phyloP scores from a whole-genome alignment of 2,329 filamentous ascomycete genomes.

The Trichoderma oligosporum region DNA sequence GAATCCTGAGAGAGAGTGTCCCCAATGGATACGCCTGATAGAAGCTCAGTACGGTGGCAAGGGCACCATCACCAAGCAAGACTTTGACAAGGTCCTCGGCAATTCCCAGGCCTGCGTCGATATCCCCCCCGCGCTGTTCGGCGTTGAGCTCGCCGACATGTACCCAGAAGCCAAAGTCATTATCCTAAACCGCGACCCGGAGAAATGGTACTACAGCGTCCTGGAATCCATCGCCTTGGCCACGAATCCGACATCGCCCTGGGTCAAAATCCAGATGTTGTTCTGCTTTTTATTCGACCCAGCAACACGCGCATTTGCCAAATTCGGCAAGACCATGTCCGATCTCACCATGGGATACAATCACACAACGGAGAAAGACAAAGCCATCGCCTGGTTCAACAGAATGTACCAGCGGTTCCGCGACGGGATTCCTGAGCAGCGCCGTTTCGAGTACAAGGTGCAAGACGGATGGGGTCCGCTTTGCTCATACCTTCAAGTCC shows the following conservation, averaged over 20 bases:
- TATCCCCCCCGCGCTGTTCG: slow-evolving; percentile 53
- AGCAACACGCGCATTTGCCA: slow-evolving; percentile 24
- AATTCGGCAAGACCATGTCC: slow-evolving; percentile 30
- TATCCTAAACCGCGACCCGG: slow-evolving; percentile 39
- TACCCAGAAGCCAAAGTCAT: slow-evolving; percentile 39
- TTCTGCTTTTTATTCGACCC: slow-evolving; percentile 32
- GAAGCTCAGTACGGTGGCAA: slow-evolving; percentile 33
- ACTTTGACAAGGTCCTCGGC: slow-evolving; percentile 46
- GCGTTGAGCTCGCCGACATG: slow-evolving; percentile 34
- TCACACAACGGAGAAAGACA: slow-evolving; percentile 34
- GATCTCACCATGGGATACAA: slow-evolving; percentile 29
- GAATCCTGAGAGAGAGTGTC: slow-evolving; percentile 25
- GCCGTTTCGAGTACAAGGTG: slow-evolving; percentile 39
- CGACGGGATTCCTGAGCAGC: slow-evolving; percentile 32
- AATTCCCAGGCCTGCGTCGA: slow-evolving; percentile 51
- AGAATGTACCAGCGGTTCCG: slow-evolving; percentile 37
- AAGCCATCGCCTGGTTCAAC: slow-evolving; percentile 38
- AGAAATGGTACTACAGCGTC: slow-evolving; percentile 36
- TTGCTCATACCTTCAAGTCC: slow-evolving; percentile 38
- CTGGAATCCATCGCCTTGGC: slow-evolving; percentile 26
- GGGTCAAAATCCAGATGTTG: slow-evolving; percentile 17
- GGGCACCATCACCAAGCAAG: slow-evolving; percentile 33
- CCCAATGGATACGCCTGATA: slow-evolving; percentile 33
- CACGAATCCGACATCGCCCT: not conserved
- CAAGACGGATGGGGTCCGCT: slow-evolving; percentile 41